These are phyloP conservation scores for Colletotrichum tofieldiae DNA, from an alignment of 2,329 filamentous ascomycete genomes.

Conservation along the genomic window DNA sequence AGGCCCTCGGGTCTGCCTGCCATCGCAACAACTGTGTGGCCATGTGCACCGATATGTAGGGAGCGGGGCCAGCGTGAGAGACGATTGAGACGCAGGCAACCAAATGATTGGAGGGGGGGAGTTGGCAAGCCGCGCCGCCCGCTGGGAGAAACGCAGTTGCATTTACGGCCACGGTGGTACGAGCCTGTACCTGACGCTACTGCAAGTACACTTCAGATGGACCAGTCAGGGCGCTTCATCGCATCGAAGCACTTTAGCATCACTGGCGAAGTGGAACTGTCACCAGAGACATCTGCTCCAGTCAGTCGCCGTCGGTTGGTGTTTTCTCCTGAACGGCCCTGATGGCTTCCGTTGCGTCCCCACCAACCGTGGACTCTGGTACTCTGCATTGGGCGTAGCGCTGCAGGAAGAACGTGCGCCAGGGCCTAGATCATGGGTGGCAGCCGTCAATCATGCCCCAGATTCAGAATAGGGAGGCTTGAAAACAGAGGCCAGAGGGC, in stretches of 20 bases:
- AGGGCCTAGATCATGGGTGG: slow-evolving; percentile 22
- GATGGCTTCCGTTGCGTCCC: slow-evolving; percentile 11
- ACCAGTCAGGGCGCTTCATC: slow-evolving; percentile 28
- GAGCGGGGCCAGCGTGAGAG: slow-evolving; percentile 5
- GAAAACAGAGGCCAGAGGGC: slow-evolving; percentile 10
- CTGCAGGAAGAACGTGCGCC: slow-evolving; percentile 35
- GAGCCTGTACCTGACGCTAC: slow-evolving; percentile 35
- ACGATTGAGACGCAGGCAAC: slow-evolving; percentile 17
- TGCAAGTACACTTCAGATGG: slow-evolving; percentile 16
- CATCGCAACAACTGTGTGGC: neutral
- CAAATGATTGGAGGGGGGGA: neutral
- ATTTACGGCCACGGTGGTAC: neutral
- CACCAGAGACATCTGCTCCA: slow-evolving; percentile 23
- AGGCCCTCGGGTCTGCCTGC: neutral
- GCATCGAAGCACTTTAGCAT: slow-evolving; percentile 12
- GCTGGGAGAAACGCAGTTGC: neutral
- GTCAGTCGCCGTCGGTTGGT: neutral
- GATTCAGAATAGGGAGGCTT: slow-evolving; percentile 24
- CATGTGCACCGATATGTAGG: slow-evolving; percentile 16
- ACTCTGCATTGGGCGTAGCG: slow-evolving; percentile 18
- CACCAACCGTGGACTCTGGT: slow-evolving; percentile 28
- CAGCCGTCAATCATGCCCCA: slow-evolving; percentile 29
- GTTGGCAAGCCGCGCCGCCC: neutral
- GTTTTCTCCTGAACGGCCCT: slow-evolving; percentile 12
- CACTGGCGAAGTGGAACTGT: slow-evolving; percentile 15